Evolutionary conservation across 192 early-diverging fungal genomes (phyloP), one percentile per base, ranked within the genome.

Genomic region (Geosiphon pyriformis): DNA sequence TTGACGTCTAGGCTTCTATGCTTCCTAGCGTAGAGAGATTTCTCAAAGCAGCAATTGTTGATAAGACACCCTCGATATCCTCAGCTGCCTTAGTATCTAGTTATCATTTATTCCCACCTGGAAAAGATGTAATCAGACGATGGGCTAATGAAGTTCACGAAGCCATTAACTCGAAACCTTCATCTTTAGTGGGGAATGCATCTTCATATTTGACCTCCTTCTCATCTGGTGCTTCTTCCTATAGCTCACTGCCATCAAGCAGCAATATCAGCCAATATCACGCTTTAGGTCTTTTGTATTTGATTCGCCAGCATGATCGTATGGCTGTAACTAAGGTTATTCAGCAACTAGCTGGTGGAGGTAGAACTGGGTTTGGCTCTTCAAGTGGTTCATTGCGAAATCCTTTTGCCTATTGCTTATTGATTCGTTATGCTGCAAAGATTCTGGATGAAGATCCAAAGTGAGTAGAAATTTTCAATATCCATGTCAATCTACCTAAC

Each of bases 141-240:
- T 99, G 96, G 96, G 89, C 90, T 20, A 98, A 94, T 58, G 96
- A 99, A 78, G 94, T 93, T 23, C 88, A 92, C 75, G 96, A 99
- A 80, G 92, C 94, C 2, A 85, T 95, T 27, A 89, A 90, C 76
- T 84, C 84, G 56, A 98, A 96, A 69, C 76, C 85, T 8, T 67
- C 76, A 30, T 82, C 86, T 20, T 74, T 76, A 20, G 71, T 75
- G 7, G 78, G 80, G 1, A 65, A 74, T 22, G 79, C 81, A 0
- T 74, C 79, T 12, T 78, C 74, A 25, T 84, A 84, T 47, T 74
- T 84, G 29, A 68, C 80, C n/a, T 81, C 76, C 8, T 80, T 84
- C 56, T 72, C 76, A 34, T 74, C 80, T 27, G 63, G 66, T 37
- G 62, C 61, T 1, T 73, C 75, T 32, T 70, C 76, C 18, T 74